Evolutionary conservation across 441 rosid genomes (phyloP).

Genomic region (Francoa sonchifolia): DNA sequence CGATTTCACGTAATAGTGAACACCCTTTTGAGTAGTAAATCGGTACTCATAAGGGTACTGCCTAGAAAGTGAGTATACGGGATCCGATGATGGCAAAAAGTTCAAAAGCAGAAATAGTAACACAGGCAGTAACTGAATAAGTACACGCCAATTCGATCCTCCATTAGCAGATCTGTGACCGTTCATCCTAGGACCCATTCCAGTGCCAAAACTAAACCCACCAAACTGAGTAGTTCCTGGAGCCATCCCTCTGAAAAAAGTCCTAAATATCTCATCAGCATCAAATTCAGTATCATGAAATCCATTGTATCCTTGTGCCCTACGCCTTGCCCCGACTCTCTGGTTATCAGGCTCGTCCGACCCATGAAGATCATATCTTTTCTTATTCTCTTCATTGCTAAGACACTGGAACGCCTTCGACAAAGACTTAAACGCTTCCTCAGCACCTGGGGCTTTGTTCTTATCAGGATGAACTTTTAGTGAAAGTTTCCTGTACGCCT

Average conservation of each 20-base stretch:
- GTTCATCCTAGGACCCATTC: constrained; percentile 38
- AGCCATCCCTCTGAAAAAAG: constrained; percentile 76
- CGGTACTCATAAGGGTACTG: constrained; percentile 62
- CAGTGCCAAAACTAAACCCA: constrained; percentile 49
- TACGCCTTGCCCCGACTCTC: constrained; percentile 26
- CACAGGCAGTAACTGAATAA: constrained; percentile 70
- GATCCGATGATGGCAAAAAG: constrained; percentile 67
- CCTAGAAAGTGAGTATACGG: constrained; percentile 55
- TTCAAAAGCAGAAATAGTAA: constrained; percentile 53
- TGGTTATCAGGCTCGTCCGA: constrained; percentile 64
- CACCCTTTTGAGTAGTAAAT: constrained; percentile 55
- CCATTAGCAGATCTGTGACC: constrained; percentile 43
- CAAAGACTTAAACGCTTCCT: constrained; percentile 78
- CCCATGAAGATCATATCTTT: constrained; percentile 62
- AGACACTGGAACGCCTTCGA: constrained; percentile 89
- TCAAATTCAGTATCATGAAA: constrained; percentile 69
- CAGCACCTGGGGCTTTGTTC: constrained; percentile 88
- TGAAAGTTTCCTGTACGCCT: constrained; percentile 71
- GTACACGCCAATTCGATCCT: constrained; percentile 50
- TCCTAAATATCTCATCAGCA: constrained; percentile 87
- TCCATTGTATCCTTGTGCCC: constrained; percentile 41
- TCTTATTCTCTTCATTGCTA: constrained; percentile 51
- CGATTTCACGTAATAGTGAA: constrained; percentile 67
- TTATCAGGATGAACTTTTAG: constrained; percentile 91
- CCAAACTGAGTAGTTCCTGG: constrained; percentile 67